Percentiles rank a stretch among this genome's conserved stretches.
Evolutionary conservation across 2,329 filamentous ascomycete species (phyloP).

Genomic region (Juglanconis juglandina): DNA sequence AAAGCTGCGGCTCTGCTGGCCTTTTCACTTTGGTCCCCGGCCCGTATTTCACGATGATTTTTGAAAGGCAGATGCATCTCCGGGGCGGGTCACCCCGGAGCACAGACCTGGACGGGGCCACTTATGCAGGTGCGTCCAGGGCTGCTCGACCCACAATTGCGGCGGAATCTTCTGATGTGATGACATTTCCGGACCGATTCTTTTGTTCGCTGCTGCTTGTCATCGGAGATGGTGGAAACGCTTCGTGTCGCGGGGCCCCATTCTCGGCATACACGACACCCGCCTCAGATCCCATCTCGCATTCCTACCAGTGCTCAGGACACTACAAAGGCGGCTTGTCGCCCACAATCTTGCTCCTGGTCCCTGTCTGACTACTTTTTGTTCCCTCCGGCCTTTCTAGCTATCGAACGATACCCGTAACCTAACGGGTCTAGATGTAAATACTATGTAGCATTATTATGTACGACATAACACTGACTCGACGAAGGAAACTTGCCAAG

Average conservation of each 20-base stretch:
- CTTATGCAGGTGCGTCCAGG: constrained; percentile 2
- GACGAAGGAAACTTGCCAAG: too few species aligned
- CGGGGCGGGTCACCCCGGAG: constrained; percentile 11
- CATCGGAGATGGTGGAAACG: not conserved
- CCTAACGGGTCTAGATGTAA: not conserved
- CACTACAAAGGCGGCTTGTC: too few species aligned
- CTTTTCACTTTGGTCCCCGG: not conserved
- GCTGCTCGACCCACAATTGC: not conserved
- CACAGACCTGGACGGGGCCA: not conserved
- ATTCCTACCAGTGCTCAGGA: not conserved
- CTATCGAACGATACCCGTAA: too few species aligned
- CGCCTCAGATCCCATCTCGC: not conserved
- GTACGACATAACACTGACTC: not conserved
- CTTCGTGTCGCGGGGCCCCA: constrained; percentile 8
- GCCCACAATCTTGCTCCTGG: too few species aligned
- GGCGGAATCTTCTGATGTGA: constrained; percentile 7
- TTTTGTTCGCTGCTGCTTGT: not conserved
- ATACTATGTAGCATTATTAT: too few species aligned
- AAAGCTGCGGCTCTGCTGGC: not conserved
- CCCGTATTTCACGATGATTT: not conserved
- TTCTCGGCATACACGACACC: not conserved
- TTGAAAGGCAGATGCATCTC: not conserved
- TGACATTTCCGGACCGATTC: not conserved
- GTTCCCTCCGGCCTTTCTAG: too few species aligned
- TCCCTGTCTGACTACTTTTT: too few species aligned